Evolutionary conservation across 164 flowering plant species (phyloP).

Genomic region (Chimonanthus praecox): DNA sequence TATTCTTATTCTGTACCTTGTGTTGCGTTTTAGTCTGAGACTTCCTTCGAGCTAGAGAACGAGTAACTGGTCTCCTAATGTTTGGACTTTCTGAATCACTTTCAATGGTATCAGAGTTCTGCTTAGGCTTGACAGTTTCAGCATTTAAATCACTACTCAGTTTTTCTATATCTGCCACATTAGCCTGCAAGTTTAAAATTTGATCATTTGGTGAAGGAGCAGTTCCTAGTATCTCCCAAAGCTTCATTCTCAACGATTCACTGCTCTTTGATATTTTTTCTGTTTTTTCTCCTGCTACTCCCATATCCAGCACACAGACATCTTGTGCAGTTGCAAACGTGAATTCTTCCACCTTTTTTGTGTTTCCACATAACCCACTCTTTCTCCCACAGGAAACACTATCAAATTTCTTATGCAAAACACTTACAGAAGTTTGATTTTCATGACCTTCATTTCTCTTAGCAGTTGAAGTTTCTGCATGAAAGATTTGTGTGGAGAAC

Average conservation of each 20-base stretch:
- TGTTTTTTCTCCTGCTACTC: slow-evolving; percentile 18
- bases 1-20: slow-evolving; percentile 10
- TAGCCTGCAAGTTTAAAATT: slow-evolving; percentile 20
- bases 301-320: background rate
- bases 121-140: slow-evolving; percentile 14
- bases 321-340: slow-evolving; percentile 30
- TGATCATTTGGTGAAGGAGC: slow-evolving; percentile 46
- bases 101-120: slow-evolving; percentile 52
- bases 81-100: slow-evolving; percentile 59
- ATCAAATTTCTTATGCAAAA: slow-evolving; percentile 22
- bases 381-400: slow-evolving; percentile 19
- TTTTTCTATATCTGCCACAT: slow-evolving; percentile 16
- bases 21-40: slow-evolving; percentile 20
- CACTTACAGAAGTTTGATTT: slow-evolving; percentile 22
- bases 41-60: slow-evolving; percentile 46
- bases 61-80: slow-evolving; percentile 50
- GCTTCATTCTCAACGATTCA: slow-evolving; percentile 63
- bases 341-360: slow-evolving; percentile 29
- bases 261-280: slow-evolving; percentile 24
- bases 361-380: slow-evolving; percentile 19
- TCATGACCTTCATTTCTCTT: slow-evolving; percentile 27
- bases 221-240: slow-evolving; percentile 56
- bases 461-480: slow-evolving; percentile 21
- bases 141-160: slow-evolving; percentile 15
- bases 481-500: slow-evolving; percentile 33